These are phyloP conservation scores for Rutstroemia sp. DNA, from an alignment of 2,329 filamentous ascomycete species.

Conservation along the genomic window DNA sequence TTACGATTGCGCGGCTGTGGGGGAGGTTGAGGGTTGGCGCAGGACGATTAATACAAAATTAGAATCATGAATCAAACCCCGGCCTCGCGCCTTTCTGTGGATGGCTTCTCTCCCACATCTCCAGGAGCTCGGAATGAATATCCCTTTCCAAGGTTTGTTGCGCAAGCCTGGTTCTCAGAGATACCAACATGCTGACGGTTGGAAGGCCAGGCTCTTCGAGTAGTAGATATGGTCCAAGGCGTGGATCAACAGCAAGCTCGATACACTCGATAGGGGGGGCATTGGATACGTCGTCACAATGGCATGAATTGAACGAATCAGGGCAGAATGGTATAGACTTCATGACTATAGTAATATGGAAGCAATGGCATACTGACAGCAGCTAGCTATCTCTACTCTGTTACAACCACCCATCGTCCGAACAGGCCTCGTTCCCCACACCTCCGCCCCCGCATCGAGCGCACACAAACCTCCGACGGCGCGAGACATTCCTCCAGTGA, in stretches of 20 bases:
- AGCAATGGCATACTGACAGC: conserved; percentile 8
- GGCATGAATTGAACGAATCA: conserved; percentile 59
- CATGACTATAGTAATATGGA: neutral
- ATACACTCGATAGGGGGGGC: conserved; percentile 80
- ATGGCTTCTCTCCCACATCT: conserved; percentile 38
- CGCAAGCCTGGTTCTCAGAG: conserved; percentile 30
- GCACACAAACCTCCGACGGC: conserved; percentile 76
- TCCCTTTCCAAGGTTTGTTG: conserved; percentile 46
- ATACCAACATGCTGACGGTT: conserved; percentile 34
- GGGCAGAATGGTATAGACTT: conserved; percentile 65
- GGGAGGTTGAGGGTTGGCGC: conserved; percentile 19
- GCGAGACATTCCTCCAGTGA: conserved; percentile 87
- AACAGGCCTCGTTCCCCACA: conserved; percentile 77
- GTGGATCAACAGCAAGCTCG: conserved; percentile 82
- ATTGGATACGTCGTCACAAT: conserved; percentile 58
- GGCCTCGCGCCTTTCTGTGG: conserved; percentile 37
- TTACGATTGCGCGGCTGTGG: conserved; percentile 11
- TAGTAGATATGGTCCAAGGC: conserved; percentile 45
- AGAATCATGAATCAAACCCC: conserved; percentile 34
- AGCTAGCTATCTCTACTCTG: conserved; percentile 80
- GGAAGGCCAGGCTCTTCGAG: conserved; percentile 27
- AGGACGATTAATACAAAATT: conserved; percentile 2
- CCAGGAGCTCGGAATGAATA: conserved; percentile 36
- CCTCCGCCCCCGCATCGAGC: conserved; percentile 59
- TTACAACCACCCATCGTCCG: conserved; percentile 84